Conservation (phyloP, 208 protist genomes). For the Porcisia hertigi region DNA sequence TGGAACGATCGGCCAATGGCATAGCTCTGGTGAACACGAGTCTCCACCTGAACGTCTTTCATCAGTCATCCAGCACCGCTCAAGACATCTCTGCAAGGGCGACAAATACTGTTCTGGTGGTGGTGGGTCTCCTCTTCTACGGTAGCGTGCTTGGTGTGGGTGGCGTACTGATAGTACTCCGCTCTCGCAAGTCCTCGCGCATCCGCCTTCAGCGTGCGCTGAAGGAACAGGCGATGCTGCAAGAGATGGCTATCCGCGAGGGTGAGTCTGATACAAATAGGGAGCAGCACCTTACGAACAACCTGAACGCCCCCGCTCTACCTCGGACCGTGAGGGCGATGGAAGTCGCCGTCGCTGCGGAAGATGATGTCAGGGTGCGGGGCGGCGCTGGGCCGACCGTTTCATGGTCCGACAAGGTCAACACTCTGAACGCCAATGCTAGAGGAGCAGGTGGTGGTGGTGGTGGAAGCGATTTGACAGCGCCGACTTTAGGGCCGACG, state of each 20-base stretch:
- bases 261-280: not conserved
- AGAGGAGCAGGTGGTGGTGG: not conserved
- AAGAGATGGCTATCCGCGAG: constrained; percentile 14
- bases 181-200: constrained; percentile 34
- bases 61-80: constrained; percentile 7
- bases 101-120: constrained; percentile 31
- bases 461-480: not conserved
- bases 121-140: constrained; percentile 47
- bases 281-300: not conserved
- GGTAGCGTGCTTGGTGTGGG: constrained; percentile 38
- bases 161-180: constrained; percentile 30
- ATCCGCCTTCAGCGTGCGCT: constrained; percentile 31
- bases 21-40: constrained; percentile 25
- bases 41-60: constrained; percentile 48
- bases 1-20: not conserved
- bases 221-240: constrained; percentile 16
- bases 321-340: not conserved
- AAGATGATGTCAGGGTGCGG: not conserved
- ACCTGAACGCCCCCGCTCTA: not conserved
- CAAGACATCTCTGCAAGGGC: constrained; percentile 14
- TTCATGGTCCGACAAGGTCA: not conserved
- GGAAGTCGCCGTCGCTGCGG: not conserved
- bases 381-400: not conserved
- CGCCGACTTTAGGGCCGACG: constrained; percentile 11
- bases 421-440: not conserved